phyloP scores from a whole-genome alignment of 1,284 basidiomycete species.

The Cutaneotrichosporon sp. region DNA sequence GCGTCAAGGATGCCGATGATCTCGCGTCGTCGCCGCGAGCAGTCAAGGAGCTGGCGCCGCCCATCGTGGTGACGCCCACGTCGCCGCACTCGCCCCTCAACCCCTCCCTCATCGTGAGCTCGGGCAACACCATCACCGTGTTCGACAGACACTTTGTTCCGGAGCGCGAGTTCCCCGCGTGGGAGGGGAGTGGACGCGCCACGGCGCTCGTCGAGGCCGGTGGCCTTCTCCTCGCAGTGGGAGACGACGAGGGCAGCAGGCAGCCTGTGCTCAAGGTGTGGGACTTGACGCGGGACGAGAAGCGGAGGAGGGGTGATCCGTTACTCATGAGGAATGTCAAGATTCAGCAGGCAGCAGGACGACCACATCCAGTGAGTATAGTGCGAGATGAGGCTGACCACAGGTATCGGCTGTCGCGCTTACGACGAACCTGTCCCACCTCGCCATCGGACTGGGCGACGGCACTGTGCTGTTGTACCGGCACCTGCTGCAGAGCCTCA shows the following conservation, averaged over 20 bases:
- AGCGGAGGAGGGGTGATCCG: conserved; percentile 61
- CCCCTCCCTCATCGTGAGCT: conserved; percentile 36
- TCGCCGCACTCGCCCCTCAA: conserved; percentile 35
- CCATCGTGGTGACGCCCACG: conserved; percentile 34
- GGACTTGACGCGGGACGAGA: conserved; percentile 73
- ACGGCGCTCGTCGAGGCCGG: conserved; percentile 61
- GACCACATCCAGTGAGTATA: conserved; percentile 69
- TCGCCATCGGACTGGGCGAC: conserved; percentile 86
- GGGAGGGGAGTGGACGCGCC: conserved; percentile 54
- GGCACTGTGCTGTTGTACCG: conserved; percentile 90
- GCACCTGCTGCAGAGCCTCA: conserved; percentile 80
- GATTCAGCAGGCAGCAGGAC: conserved; percentile 62
- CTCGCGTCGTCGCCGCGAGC: conserved; percentile 66
- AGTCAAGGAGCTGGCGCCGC: conserved; percentile 53
- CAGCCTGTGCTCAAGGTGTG: conserved; percentile 81
- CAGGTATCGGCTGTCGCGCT: conserved; percentile 77
- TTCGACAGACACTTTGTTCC: conserved; percentile 71
- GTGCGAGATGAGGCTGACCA: neutral
- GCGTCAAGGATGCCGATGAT: conserved; percentile 75
- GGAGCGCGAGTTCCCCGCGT: conserved; percentile 68
- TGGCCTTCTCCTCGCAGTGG: conserved; percentile 74
- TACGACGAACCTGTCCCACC: conserved; percentile 72
- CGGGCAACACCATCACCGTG: conserved; percentile 30
- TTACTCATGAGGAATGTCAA: conserved; percentile 69
- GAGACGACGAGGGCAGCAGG: conserved; percentile 72